Conservation (phyloP, 176 grass and related monocot species). For the Chloris gayana region DNA sequence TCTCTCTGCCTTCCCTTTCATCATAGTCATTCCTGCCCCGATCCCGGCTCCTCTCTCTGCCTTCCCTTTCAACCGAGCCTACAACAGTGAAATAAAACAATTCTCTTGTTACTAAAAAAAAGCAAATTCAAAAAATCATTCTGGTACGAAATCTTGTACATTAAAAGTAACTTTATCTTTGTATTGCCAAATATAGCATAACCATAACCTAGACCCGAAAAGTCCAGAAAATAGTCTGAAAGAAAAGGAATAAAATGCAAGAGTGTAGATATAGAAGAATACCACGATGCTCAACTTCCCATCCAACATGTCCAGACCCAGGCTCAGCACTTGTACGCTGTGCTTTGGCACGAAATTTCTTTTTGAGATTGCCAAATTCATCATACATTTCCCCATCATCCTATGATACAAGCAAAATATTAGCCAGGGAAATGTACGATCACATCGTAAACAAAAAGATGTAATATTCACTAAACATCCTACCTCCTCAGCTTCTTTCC, state of each 20-base stretch:
- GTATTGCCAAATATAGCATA: background rate
- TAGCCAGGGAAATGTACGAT: conserved; percentile 28
- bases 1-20: conserved; percentile 4
- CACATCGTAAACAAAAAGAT: background rate
- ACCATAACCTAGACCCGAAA: background rate
- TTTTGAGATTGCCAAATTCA: conserved; percentile 99
- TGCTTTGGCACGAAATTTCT: conserved; percentile 92
- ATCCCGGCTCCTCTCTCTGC: conserved; percentile 55
- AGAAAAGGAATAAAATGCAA: background rate
- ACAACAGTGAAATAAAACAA: background rate
- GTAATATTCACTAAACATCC: conserved; percentile 13
- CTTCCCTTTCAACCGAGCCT: conserved; percentile 42
- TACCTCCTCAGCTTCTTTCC: conserved; percentile 93
- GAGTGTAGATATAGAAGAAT: conserved; percentile 27
- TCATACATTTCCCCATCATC: conserved; percentile 99
- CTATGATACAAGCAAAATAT: conserved; percentile 51
- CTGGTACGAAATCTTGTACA: background rate
- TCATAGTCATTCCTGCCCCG: conserved; percentile 44
- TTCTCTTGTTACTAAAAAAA: background rate
- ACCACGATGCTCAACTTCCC: conserved; percentile 76
- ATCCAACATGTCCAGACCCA: conserved; percentile 79
- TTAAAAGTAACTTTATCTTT: background rate
- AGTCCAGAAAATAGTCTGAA: background rate
- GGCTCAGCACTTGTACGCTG: conserved; percentile 52
- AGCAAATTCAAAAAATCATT: background rate